Conservation (phyloP, 164 flowering plant genomes). For the Brasenia schreberi region DNA sequence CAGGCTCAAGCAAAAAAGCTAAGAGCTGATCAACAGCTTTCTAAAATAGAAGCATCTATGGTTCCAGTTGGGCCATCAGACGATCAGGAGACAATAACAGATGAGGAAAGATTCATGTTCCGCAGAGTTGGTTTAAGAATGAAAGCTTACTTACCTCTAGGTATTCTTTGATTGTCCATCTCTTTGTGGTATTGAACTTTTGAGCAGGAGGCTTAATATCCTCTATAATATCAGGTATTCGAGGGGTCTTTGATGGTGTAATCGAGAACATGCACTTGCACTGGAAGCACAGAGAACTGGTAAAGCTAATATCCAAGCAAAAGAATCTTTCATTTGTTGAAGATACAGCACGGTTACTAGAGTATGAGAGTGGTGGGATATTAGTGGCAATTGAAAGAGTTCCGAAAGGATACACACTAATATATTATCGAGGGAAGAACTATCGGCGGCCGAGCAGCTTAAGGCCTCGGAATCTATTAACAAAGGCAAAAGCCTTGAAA, state of each 20-base stretch:
- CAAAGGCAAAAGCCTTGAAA: constrained; percentile 91
- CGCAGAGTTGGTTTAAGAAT: constrained; percentile 86
- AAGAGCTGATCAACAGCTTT: constrained; percentile 67
- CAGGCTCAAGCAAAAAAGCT: constrained; percentile 83
- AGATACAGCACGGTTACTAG: constrained; percentile 82
- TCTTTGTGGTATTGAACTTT: not conserved
- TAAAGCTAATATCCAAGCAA: constrained; percentile 83
- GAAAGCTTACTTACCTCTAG: constrained; percentile 89
- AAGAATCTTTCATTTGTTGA: constrained; percentile 82
- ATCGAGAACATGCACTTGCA: constrained; percentile 98
- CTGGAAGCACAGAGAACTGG: constrained; percentile 97
- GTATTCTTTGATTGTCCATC: constrained; percentile 22
- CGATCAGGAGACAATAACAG: constrained; percentile 87
- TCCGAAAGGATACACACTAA: constrained; percentile 88
- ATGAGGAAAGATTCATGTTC: constrained; percentile 89
- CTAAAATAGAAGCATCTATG: constrained; percentile 81
- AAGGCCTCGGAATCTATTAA: constrained; percentile 85
- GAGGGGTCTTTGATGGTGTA: constrained; percentile 98
- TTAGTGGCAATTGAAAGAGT: constrained; percentile 78
- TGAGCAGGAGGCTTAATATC: not conserved
- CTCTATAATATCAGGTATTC: constrained; percentile 44
- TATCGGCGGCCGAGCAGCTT: constrained; percentile 72
- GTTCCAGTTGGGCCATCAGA: constrained; percentile 71
- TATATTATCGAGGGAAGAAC: constrained; percentile 95
- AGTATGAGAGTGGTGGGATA: constrained; percentile 93